Conservation (phyloP, 2,329 filamentous ascomycete genomes). For the Fusarium sublunatum region DNA sequence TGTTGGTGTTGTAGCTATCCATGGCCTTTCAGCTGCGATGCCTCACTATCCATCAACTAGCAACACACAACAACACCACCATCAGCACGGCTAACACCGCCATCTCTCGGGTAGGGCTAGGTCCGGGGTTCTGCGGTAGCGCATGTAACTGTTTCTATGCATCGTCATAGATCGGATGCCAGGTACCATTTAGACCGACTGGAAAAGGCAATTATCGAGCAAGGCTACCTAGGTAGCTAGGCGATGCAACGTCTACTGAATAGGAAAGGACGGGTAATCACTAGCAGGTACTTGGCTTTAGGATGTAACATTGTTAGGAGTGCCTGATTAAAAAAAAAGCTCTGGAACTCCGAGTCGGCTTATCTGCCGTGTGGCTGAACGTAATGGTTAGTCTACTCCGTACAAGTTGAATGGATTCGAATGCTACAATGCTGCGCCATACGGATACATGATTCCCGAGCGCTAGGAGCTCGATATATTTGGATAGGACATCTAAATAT, state of each 20-base stretch:
- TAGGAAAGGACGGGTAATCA: neutral
- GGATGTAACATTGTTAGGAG: neutral
- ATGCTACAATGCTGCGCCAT: conserved; percentile 13
- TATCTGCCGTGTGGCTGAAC: conserved; percentile 25
- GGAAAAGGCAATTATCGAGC: neutral
- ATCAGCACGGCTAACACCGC: conserved; percentile 29
- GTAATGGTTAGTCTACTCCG: conserved; percentile 8
- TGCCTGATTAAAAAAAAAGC: neutral
- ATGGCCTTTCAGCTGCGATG: neutral
- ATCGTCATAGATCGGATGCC: conserved; percentile 8
- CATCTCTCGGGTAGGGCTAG: conserved; percentile 11
- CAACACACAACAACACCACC: neutral
- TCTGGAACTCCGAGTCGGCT: conserved; percentile 11
- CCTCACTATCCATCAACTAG: neutral
- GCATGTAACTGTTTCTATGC: conserved; percentile 11
- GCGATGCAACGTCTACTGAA: neutral
- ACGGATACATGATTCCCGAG: neutral
- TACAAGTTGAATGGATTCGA: neutral
- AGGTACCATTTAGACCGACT: neutral
- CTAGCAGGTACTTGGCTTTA: neutral
- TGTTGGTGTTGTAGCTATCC: conserved; percentile 12
- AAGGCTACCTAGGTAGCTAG: neutral
- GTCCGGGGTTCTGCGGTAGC: conserved; percentile 18
- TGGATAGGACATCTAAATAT: neutral
- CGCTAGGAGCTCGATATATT: conserved; percentile 6